phyloP scores from a whole-genome alignment of 139 green algal species.

The Edaphochlamys debaryana region DNA sequence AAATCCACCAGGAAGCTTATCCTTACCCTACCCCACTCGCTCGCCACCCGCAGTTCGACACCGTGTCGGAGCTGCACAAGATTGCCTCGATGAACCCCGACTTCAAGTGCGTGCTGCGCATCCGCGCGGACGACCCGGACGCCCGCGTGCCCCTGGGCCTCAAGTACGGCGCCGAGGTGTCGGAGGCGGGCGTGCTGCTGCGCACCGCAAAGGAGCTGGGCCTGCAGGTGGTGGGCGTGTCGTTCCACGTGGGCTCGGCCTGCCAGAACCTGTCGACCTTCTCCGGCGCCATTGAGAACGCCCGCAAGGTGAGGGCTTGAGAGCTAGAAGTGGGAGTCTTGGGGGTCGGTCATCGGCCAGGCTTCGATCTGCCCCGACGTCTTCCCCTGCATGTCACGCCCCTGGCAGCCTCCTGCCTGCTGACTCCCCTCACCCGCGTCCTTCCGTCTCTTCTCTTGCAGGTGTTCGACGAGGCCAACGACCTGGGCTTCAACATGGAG shows the following conservation, averaged over 20 bases:
- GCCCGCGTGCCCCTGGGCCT: conserved; percentile 80
- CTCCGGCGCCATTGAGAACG: conserved; percentile 73
- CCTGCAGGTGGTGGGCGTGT: conserved; percentile 87
- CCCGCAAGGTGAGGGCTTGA: too few relatives aligned
- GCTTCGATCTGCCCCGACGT: too few relatives aligned
- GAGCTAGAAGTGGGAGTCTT: too few relatives aligned
- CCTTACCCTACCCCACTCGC: too few relatives aligned
- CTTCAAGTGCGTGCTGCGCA: conserved; percentile 86
- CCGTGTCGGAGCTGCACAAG: conserved; percentile 92
- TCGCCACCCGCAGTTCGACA: conserved; percentile 90
- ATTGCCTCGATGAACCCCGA: conserved; percentile 75
- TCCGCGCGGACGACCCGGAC: conserved; percentile 85
- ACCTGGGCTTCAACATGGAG: conserved; percentile 86
- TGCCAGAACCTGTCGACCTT: conserved; percentile 86
- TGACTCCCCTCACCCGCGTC: conserved; percentile 29
- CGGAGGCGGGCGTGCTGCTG: conserved; percentile 72
- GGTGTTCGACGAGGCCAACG: conserved; percentile 85
- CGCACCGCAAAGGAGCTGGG: conserved; percentile 62
- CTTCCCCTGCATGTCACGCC: too few relatives aligned
- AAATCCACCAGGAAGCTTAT: too few relatives aligned
- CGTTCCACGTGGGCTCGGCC: conserved; percentile 96
- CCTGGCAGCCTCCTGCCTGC: not conserved
- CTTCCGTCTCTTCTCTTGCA: too few relatives aligned
- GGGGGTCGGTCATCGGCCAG: too few relatives aligned
- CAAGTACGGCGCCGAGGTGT: conserved; percentile 87